These are phyloP conservation scores for Isoetes taiwanensis DNA, from an alignment of 75 land plant species.

Conservation along the genomic window DNA sequence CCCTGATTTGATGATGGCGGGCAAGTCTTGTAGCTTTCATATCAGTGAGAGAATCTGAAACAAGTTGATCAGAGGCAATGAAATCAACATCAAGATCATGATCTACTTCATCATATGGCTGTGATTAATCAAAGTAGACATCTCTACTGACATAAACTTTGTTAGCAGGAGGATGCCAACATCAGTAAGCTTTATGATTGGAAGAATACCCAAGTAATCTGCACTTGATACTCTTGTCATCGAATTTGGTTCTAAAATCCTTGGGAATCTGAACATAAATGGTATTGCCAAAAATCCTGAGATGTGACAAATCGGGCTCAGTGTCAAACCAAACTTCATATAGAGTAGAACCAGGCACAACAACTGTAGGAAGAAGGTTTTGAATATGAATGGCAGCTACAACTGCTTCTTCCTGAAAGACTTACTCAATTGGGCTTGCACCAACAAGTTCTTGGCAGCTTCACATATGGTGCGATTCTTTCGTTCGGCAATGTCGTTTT, in stretches of 20 bases:
- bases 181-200: no score
- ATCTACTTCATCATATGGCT: no score
- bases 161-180: no score
- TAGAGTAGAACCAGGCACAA: neutral
- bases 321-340: neutral
- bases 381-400: neutral
- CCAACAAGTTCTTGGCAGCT: neutral
- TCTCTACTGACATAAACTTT: no score
- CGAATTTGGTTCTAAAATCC: neutral
- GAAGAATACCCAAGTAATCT: neutral
- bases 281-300: neutral
- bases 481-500: neutral
- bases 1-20: no score
- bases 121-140: no score
- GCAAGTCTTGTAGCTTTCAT: no score
- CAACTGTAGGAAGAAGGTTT: neutral
- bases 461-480: neutral
- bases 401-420: neutral
- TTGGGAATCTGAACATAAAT: neutral
- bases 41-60: no score
- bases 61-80: no score
- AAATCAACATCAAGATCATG: no score
- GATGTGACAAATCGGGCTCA: neutral
- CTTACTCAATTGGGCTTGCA: neutral
- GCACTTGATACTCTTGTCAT: neutral